Evolutionary conservation across 768 basidiomycete genomes (phyloP).

Genomic region (Mycena vitilis): DNA sequence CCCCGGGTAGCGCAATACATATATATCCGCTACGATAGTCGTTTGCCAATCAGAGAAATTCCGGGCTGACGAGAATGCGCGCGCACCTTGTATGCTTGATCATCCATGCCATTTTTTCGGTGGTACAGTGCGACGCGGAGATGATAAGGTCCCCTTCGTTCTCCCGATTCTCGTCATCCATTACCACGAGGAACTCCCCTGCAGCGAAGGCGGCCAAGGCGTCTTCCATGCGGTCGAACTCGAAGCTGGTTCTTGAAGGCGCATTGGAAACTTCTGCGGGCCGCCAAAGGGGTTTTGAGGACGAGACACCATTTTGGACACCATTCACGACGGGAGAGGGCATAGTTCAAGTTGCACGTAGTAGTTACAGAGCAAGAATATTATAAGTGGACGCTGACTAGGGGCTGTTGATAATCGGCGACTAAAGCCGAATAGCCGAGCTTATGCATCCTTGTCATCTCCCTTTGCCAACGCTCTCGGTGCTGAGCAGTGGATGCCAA

Average conservation of each 20-base stretch:
- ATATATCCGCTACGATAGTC: conserved; percentile 82
- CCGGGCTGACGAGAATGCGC: conserved; percentile 41
- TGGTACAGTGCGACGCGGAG: conserved; percentile 84
- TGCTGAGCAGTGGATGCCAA: no score
- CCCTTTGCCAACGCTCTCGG: no score
- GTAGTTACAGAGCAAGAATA: not conserved
- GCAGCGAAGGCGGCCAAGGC: conserved; percentile 79
- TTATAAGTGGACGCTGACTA: not conserved
- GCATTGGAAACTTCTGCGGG: conserved; percentile 47
- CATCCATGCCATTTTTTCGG: conserved; percentile 99
- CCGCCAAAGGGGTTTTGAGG: conserved; percentile 44
- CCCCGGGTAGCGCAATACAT: conserved; percentile 84
- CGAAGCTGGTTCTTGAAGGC: conserved; percentile 56
- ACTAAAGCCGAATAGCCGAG: not conserved
- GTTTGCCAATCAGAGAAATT: conserved; percentile 6
- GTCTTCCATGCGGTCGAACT: conserved; percentile 85
- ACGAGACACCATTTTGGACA: conserved; percentile 31
- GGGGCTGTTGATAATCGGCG: not conserved
- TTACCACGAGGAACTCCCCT: conserved; percentile 95
- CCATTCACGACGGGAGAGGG: not conserved
- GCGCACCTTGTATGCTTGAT: conserved; percentile 92
- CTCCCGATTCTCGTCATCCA: conserved; percentile 96
- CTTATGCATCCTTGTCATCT: not conserved
- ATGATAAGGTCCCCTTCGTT: conserved; percentile 98
- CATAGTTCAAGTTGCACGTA: conserved; percentile 10